A percentile compares a stretch with the other conserved stretches of the same genome.
These are phyloP conservation scores for Pyrenochaeta sp. DNA, from an alignment of 2,329 filamentous ascomycete genomes.

Conservation along the genomic window DNA sequence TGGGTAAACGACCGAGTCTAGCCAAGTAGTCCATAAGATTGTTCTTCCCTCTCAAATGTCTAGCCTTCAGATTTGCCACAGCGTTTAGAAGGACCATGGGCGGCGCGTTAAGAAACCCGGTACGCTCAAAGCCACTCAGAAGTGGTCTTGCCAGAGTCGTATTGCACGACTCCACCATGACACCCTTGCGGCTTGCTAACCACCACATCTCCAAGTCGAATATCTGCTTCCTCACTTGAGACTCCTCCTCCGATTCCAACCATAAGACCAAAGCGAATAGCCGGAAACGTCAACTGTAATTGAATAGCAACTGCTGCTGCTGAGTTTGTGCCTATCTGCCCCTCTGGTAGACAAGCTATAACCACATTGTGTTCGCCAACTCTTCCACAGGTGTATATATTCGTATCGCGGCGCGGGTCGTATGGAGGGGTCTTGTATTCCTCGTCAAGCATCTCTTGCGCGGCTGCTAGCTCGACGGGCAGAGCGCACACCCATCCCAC, in stretches of 20 bases:
- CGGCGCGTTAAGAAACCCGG: conserved; percentile 11
- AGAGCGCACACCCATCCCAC: conserved; percentile 47
- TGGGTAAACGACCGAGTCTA: conserved; percentile 7
- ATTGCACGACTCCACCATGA: conserved; percentile 19
- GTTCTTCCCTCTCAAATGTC: conserved; percentile 1
- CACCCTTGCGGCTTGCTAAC: conserved; percentile 7
- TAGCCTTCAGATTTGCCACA: conserved; percentile 9
- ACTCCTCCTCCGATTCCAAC: conserved; percentile 51
- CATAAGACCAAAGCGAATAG: conserved; percentile 49
- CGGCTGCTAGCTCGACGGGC: conserved; percentile 40
- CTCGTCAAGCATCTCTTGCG: conserved; percentile 21
- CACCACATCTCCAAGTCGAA: conserved; percentile 8
- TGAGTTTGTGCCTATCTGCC: conserved; percentile 39
- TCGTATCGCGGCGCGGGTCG: conserved; percentile 28
- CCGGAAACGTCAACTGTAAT: conserved; percentile 37
- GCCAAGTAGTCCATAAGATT: conserved; percentile 7
- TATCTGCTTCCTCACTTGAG: conserved; percentile 10
- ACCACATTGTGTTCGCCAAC: conserved; percentile 43
- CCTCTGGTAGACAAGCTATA: conserved; percentile 39
- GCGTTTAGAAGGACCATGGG: conserved; percentile 12
- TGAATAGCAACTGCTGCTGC: conserved; percentile 38
- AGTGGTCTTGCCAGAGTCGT: conserved; percentile 18
- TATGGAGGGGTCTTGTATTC: conserved; percentile 25
- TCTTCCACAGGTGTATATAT: conserved; percentile 26
- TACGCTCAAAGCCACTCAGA: conserved; percentile 16